Conservation (phyloP, 2,329 filamentous ascomycete species). For the Lachnellula suecica region DNA sequence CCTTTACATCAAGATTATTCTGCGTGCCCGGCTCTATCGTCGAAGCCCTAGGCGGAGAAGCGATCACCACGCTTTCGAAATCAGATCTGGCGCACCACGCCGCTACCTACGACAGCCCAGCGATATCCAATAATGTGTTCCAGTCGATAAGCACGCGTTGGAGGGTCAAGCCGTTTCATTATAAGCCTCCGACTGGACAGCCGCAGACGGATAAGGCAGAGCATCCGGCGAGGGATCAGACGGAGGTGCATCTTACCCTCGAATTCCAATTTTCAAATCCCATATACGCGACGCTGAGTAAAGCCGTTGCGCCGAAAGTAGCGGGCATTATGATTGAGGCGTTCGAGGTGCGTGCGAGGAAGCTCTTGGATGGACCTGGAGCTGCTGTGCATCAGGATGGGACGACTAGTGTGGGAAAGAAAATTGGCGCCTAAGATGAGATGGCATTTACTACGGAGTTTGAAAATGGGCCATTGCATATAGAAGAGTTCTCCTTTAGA, state of each 20-base stretch:
- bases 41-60: constrained; percentile 71
- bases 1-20: constrained; percentile 75
- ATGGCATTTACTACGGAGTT: not conserved
- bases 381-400: constrained; percentile 8
- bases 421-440: constrained; percentile 5
- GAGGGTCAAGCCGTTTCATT: constrained; percentile 55
- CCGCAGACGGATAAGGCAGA: constrained; percentile 29
- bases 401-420: constrained; percentile 5
- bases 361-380: constrained; percentile 44
- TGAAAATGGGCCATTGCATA: no score
- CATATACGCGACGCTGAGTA: constrained; percentile 80
- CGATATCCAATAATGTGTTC: constrained; percentile 55
- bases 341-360: constrained; percentile 78
- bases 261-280: constrained; percentile 86
- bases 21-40: constrained; percentile 74
- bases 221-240: constrained; percentile 46
- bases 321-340: constrained; percentile 88
- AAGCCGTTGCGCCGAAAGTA: constrained; percentile 78
- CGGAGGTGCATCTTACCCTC: constrained; percentile 74
- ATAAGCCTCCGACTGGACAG: constrained; percentile 41
- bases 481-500: constrained; percentile 52
- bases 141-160: constrained; percentile 69
- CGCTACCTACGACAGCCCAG: constrained; percentile 34
- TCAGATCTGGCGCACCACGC: constrained; percentile 41
- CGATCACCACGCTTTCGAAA: constrained; percentile 43